Percentiles rank a stretch among this genome's conserved stretches.
phyloP scores from a whole-genome alignment of 148 eudicot genomes.

The Fagopyrum homotropicum region DNA sequence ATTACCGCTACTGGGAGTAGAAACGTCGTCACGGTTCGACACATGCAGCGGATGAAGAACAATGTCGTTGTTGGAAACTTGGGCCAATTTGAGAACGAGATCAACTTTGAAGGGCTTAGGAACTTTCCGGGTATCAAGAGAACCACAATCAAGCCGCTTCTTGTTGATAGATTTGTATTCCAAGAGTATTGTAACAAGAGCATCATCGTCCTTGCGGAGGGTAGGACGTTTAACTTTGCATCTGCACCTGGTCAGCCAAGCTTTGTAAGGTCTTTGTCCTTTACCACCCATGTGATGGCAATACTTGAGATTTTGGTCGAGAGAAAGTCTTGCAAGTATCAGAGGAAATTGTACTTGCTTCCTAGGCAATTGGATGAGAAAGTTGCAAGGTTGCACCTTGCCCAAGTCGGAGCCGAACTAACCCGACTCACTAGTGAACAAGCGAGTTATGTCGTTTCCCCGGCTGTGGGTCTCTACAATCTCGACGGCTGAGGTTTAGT shows the following conservation, averaged over 20 bases:
- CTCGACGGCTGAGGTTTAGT: no score
- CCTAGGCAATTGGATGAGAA: constrained; percentile 32
- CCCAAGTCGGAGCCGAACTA: no score
- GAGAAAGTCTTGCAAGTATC: constrained; percentile 56
- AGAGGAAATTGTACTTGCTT: constrained; percentile 83
- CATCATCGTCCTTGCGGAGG: constrained; percentile 81
- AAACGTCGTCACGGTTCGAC: constrained; percentile 80
- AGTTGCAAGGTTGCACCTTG: no score
- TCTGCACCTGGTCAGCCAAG: constrained; percentile 98
- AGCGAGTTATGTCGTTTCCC: no score
- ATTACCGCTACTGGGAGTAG: constrained; percentile 92
- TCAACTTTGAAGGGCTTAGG: constrained; percentile 80
- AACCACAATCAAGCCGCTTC: constrained; percentile 77
- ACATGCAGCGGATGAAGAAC: constrained; percentile 97
- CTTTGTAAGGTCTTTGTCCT: constrained; percentile 90
- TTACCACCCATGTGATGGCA: constrained; percentile 91
- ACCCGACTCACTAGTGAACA: no score
- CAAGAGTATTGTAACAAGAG: constrained; percentile 54
- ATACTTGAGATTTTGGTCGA: constrained; percentile 93
- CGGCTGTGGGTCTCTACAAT: no score
- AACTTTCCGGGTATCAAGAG: constrained; percentile 78
- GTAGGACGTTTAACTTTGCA: constrained; percentile 89
- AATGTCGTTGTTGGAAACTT: constrained; percentile 95
- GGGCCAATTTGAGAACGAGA: constrained; percentile 94
- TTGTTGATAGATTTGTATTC: constrained; percentile 72